A percentile compares a stretch with the other conserved stretches of the same genome.
phyloP scores from a whole-genome alignment of 2,329 filamentous ascomycete genomes.

The Madurella mycetomatis region DNA sequence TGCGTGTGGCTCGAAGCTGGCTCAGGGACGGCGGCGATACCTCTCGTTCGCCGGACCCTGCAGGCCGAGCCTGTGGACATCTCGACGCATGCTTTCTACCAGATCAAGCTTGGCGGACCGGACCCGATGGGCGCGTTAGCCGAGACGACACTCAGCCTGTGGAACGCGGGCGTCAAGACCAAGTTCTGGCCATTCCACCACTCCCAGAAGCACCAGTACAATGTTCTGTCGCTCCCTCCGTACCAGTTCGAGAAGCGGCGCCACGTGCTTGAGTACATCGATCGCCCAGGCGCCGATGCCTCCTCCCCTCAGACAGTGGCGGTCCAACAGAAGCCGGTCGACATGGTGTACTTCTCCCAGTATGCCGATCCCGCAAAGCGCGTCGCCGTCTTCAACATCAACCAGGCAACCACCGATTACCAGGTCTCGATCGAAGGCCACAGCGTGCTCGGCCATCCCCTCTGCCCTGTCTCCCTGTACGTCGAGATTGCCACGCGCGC shows the following conservation, averaged over 20 bases:
- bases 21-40: neutral
- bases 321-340: too few species aligned
- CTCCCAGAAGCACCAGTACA: neutral
- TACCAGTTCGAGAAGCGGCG: neutral
- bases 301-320: too few species aligned
- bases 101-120: neutral
- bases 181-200: neutral
- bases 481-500: neutral
- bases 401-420: neutral
- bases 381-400: neutral
- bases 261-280: neutral
- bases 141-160: neutral
- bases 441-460: neutral
- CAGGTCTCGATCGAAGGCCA: neutral
- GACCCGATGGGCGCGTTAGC: neutral
- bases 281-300: too few species aligned
- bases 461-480: neutral
- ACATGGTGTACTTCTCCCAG: too few species aligned
- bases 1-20: neutral
- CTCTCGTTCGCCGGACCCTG: neutral
- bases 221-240: neutral
- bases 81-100: neutral
- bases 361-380: too few species aligned
- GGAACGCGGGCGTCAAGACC: neutral
- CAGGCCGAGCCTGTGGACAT: neutral